These are phyloP conservation scores for Paraleonurus japonicus DNA, from an alignment of 257 asterid species.

Conservation along the genomic window DNA sequence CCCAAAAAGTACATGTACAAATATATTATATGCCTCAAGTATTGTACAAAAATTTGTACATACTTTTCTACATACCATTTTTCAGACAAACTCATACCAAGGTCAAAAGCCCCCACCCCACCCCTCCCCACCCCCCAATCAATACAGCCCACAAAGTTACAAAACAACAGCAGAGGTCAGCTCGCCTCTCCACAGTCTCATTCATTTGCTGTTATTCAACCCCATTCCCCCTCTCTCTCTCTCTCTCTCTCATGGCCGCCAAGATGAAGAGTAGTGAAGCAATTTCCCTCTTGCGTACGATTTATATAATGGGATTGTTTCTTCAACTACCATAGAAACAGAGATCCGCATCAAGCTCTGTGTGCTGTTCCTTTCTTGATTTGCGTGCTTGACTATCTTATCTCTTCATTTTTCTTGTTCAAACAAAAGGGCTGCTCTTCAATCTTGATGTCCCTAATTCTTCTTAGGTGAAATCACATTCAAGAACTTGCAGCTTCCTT, in stretches of 20 bases:
- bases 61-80: slow-evolving; percentile 1
- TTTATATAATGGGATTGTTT: slow-evolving; percentile 11
- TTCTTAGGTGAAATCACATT: slow-evolving; percentile 4
- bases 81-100: slow-evolving; percentile 28
- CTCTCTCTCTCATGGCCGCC: slow-evolving; percentile 49
- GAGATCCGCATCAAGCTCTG: slow-evolving; percentile 11
- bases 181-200: slow-evolving; percentile 37
- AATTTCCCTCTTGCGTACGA: slow-evolving; percentile 19
- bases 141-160: slow-evolving; percentile 38
- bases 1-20: slow-evolving; percentile 12
- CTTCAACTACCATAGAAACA: slow-evolving; percentile 22
- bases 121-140: slow-evolving; percentile 25
- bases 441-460: background rate
- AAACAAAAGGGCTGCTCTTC: slow-evolving; percentile 10
- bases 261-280: slow-evolving; percentile 43
- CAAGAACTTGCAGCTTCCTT: slow-evolving; percentile 18
- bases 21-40: slow-evolving; percentile 6
- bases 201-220: slow-evolving; percentile 32
- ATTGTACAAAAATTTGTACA: slow-evolving; percentile 17
- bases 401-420: slow-evolving; percentile 2
- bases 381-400: slow-evolving; percentile 38
- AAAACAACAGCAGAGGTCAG: slow-evolving; percentile 52
- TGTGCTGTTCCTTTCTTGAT: slow-evolving; percentile 32
- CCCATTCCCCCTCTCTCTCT: slow-evolving; percentile 18
- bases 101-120: slow-evolving; percentile 39